Evolutionary conservation across 495 filamentous ascomycete species (phyloP), one percentile per base, ranked within the genome.

Genomic region (Elasticomyces elasticus): DNA sequence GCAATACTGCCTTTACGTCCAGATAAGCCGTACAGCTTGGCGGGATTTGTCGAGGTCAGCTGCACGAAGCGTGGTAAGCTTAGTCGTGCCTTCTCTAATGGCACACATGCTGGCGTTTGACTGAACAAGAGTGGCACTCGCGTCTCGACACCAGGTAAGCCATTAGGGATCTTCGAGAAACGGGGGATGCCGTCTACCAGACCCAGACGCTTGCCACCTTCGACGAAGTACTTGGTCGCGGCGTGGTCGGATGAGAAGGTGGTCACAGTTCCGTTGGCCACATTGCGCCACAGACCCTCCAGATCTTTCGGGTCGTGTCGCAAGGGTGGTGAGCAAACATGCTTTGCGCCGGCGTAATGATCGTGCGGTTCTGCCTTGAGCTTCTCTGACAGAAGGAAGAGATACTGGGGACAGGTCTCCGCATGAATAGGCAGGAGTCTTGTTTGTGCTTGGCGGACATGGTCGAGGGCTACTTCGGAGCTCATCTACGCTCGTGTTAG

Each of bases 371-470:
- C 64, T 51, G 71, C 69, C 37, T 76, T 73, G 5, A 74, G 69
- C 4, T 74, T 78, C 28, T 58, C 59, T 9, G 54, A 58, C 9
- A 62, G 40, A 1, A 84, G 69, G 56, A 79, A 79, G n/a, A 83
- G 68, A 59, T 84, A 84, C 51, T 84, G 79, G 6, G 80, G 80
- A 60, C 79, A 83, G 10, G 79, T 84, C 65, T 84, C 80, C 13
- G 77, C 80, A 60, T 80, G 76, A 4, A 84, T 69, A 0, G 79
- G 79, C 22, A 81, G 69, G 0, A 76, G 69, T 35, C 65, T 59
- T 1, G 74, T 78, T 57, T 84, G 79, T 3, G 80, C 80, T 10
- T 66, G 54, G 20, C 76, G 71, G 59, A 84, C 78, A 49, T 75
- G 71, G n/a, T 56, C 54, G 7, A 76, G 71, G 0, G 78, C 78